A percentile compares a stretch with the other conserved stretches of the same genome.
Evolutionary conservation across 2,329 filamentous ascomycete species (phyloP).

Genomic region (Metarhizium rileyi): DNA sequence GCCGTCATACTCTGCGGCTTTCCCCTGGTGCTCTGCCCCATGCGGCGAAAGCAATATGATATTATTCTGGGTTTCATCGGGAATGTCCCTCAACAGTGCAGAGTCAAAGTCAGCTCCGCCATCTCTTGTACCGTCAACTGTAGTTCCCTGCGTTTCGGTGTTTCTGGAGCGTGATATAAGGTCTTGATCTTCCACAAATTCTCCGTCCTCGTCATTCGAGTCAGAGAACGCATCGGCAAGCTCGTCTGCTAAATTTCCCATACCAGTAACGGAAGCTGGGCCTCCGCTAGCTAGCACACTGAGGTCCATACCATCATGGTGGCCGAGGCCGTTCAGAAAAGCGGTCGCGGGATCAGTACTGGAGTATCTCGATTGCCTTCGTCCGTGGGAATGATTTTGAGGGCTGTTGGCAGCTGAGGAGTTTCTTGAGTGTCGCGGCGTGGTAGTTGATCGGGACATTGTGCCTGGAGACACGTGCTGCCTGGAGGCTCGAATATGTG

Average conservation of each 20-base stretch:
- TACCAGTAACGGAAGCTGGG: constrained; percentile 40
- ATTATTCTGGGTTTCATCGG: constrained; percentile 22
- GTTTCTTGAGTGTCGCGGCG: constrained; percentile 50
- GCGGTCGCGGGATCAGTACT: constrained; percentile 40
- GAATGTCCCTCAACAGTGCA: constrained; percentile 25
- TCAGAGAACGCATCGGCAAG: constrained; percentile 63
- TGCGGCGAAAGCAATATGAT: constrained; percentile 35
- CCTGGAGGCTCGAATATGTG: background rate
- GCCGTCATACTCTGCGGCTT: constrained; percentile 57
- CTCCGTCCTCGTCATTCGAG: constrained; percentile 52
- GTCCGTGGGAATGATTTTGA: constrained; percentile 33
- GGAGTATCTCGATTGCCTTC: constrained; percentile 42
- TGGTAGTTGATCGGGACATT: constrained; percentile 17
- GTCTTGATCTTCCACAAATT: constrained; percentile 30
- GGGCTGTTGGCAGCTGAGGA: constrained; percentile 44
- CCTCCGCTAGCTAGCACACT: constrained; percentile 33
- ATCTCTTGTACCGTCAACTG: background rate
- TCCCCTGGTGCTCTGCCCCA: constrained; percentile 33
- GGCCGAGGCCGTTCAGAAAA: constrained; percentile 37
- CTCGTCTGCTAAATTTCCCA: constrained; percentile 75
- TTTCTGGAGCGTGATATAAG: background rate
- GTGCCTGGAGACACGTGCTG: background rate
- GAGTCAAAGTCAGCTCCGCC: constrained; percentile 9
- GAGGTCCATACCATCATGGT: constrained; percentile 38
- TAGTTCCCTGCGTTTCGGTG: background rate